Base-by-base conservation (phyloP, 768 basidiomycete genomes). In the Kwoniella bestiolae region DNA sequence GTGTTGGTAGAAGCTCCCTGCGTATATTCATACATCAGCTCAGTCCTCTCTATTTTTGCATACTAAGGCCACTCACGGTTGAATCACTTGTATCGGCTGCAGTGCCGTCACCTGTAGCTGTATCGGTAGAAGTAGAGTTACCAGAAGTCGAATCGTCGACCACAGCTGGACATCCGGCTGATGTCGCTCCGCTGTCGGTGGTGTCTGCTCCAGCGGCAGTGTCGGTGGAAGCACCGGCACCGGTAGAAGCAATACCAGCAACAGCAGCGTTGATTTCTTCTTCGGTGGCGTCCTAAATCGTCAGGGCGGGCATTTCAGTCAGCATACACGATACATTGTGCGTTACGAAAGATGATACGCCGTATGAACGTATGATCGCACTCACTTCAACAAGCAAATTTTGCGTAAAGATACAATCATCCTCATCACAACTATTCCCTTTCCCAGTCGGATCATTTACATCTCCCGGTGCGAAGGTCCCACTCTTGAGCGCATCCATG, bases 361-460 rank as follows among this genome's bases (percentile, higher is more conserved):
- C n/a, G n/a, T n/a, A n/a, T n/a, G n/a, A n/a, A n/a, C n/a, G n/a
- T n/a, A n/a, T n/a, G n/a, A n/a, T n/a, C 8, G 23, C 31, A 55
- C 35, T 34, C 16, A 61, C 63, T 25, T 66, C 41, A 1, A 72
- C 66, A 23, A 69, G 78, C 25, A 87, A 83, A 74, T 87, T 87
- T 79, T 86, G 83, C 3, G 86, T 85, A 82, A 87, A 84, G 70
- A 89, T 89, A 79, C 88, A 90, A 72, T 89, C 87, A 49, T 69
- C 57, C 16, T 69, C 71, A 56, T 88, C 84, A 67, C 86, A 88
- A 16, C 83, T 83, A 74, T 87, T 86, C 11, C 87, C 87, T 69
- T 83, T 84, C 29, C 71, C 86, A 4, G 87, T 88, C 18, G 80
- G 35, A 74, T 89, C 88, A 67, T 81, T 81, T 31, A 84, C 69